phyloP scores from a whole-genome alignment of 352 stramenopile species.

The Pythium pyrilobum region DNA sequence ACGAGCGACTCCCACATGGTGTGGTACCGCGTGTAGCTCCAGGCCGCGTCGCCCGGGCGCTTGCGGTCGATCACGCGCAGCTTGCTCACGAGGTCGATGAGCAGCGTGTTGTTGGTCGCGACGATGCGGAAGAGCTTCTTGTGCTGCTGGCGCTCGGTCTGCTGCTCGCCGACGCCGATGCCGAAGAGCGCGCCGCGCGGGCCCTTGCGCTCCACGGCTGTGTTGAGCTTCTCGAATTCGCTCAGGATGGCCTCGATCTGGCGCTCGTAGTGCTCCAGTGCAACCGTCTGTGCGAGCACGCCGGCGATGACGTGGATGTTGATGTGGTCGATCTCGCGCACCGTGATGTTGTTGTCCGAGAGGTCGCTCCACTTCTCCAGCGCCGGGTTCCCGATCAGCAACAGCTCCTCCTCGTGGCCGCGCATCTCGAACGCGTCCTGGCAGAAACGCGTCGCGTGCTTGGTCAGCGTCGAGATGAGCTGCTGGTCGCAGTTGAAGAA shows the following conservation, averaged over 20 bases:
- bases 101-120: constrained; percentile 94
- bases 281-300: constrained; percentile 94
- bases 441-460: constrained; percentile 73
- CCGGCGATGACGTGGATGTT: constrained; percentile 92
- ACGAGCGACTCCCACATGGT: constrained; percentile 85
- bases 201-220: constrained; percentile 70
- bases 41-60: constrained; percentile 88
- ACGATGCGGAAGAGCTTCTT: constrained; percentile 89
- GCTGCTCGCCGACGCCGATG: constrained; percentile 32
- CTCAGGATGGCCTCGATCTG: constrained; percentile 93
- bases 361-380: constrained; percentile 75
- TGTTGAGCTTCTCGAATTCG: constrained; percentile 94
- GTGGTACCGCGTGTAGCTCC: constrained; percentile 95
- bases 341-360: constrained; percentile 79
- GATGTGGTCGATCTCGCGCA: constrained; percentile 78
- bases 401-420: constrained; percentile 73
- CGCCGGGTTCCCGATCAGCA: constrained; percentile 60
- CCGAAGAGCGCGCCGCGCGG: constrained; percentile 67
- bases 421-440: constrained; percentile 74
- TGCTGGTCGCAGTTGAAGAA: constrained; percentile 90
- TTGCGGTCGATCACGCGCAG: constrained; percentile 95
- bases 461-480: constrained; percentile 65
- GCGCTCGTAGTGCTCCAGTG: constrained; percentile 95
- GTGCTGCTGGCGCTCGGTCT: constrained; percentile 69
- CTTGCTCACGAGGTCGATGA: constrained; percentile 96